These are phyloP conservation scores for Phoenix dactylifera DNA, from an alignment of 176 grass and related monocot genomes.

Conservation along the genomic window DNA sequence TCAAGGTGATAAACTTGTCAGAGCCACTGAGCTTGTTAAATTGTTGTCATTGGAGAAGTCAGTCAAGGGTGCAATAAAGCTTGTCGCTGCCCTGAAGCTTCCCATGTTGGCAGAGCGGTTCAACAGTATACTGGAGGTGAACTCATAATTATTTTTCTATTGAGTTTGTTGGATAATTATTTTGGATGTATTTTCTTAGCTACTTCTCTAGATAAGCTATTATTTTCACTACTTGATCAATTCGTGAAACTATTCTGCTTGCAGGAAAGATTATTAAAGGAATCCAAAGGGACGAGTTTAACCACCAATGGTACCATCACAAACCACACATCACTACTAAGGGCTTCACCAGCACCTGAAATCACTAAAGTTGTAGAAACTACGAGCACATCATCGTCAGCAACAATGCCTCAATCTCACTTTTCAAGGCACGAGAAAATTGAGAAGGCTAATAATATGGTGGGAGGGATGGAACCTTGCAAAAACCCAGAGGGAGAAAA, in stretches of 20 bases:
- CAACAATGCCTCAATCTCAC: conserved; percentile 9
- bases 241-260: conserved; percentile 4
- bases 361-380: conserved; percentile 12
- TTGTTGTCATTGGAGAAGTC: conserved; percentile 78
- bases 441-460: conserved; percentile 16
- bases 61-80: conserved; percentile 77
- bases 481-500: conserved; percentile 1
- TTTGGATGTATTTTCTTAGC: background rate
- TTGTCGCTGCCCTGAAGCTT: conserved; percentile 81
- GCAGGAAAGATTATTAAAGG: conserved; percentile 71
- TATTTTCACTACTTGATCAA: background rate
- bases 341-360: conserved; percentile 14
- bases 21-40: conserved; percentile 78
- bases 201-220: too few relatives aligned
- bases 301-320: background rate
- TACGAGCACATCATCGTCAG: conserved; percentile 3
- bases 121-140: conserved; percentile 73
- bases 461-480: conserved; percentile 15
- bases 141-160: background rate
- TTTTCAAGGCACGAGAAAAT: conserved; percentile 10
- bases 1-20: conserved; percentile 72
- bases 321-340: conserved; percentile 7
- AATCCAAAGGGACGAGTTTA: conserved; percentile 8
- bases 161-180: background rate
- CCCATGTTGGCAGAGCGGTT: conserved; percentile 86